phyloP scores from a whole-genome alignment of 257 asterid species.

The Eucommia ulmoides region DNA sequence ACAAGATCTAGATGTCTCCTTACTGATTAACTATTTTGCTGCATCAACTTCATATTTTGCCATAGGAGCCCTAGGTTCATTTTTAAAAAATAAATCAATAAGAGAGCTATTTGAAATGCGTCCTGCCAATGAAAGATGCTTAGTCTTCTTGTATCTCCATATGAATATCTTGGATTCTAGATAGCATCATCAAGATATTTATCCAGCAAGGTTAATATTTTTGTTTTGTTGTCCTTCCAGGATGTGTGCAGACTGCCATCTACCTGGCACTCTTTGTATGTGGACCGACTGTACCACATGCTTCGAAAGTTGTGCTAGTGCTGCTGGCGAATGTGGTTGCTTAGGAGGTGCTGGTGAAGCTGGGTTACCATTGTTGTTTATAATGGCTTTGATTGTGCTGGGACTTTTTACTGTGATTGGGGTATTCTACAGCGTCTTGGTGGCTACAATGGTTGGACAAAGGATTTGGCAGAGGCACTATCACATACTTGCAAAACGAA shows the following conservation, averaged over 20 bases:
- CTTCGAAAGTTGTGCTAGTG: conserved; percentile 81
- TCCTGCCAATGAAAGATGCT: no score
- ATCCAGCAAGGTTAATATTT: no score
- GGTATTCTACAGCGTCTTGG: conserved; percentile 77
- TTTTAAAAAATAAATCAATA: no score
- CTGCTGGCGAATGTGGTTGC: conserved; percentile 82
- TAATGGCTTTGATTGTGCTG: conserved; percentile 69
- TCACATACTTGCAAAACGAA: conserved; percentile 89
- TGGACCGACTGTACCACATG: conserved; percentile 97
- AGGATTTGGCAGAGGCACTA: conserved; percentile 98
- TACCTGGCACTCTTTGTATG: conserved; percentile 96
- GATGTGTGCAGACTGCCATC: conserved; percentile 89
- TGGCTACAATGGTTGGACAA: conserved; percentile 92
- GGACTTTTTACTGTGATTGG: conserved; percentile 87
- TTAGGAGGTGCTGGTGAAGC: conserved; percentile 98
- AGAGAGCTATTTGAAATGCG: no score
- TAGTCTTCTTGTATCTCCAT: no score
- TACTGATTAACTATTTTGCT: no score
- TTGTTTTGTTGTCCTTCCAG: no score
- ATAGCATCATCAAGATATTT: no score
- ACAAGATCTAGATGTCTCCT: no score
- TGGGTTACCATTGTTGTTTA: conserved; percentile 63
- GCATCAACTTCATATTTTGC: no score
- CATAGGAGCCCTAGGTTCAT: no score
- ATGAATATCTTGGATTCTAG: no score